Percentiles rank a stretch among this genome's conserved stretches.
phyloP scores from a whole-genome alignment of 805 yeast genomes.

The Ogataea nakhonphanomensis region DNA sequence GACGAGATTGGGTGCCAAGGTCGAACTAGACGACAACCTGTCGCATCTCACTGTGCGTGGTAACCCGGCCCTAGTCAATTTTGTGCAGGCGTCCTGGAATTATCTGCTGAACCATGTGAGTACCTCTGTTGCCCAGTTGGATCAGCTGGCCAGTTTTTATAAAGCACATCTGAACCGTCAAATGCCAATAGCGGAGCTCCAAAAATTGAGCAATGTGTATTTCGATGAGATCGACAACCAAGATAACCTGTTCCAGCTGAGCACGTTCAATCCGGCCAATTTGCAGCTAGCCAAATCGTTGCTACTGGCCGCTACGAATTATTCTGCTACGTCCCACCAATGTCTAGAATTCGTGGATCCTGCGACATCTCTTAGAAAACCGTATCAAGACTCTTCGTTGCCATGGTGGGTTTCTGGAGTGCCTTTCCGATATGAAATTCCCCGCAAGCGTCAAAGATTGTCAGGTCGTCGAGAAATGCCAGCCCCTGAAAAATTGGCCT shows the following conservation, averaged over 20 bases:
- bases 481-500: constrained; percentile 17
- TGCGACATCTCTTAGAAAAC: constrained; percentile 8
- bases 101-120: constrained; percentile 28
- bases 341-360: constrained; percentile 10
- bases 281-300: constrained; percentile 27
- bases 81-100: constrained; percentile 35
- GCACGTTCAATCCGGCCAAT: constrained; percentile 27
- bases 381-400: constrained; percentile 22
- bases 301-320: constrained; percentile 29
- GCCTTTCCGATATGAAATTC: constrained; percentile 21
- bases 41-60: constrained; percentile 30
- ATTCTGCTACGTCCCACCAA: constrained; percentile 18
- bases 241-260: constrained; percentile 26
- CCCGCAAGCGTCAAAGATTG: constrained; percentile 13
- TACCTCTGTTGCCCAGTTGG: constrained; percentile 22
- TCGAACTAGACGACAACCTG: constrained; percentile 27
- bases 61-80: constrained; percentile 25
- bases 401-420: constrained; percentile 31
- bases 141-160: constrained; percentile 19
- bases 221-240: constrained; percentile 29
- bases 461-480: constrained; percentile 7
- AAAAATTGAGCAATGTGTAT: constrained; percentile 29
- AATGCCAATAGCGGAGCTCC: constrained; percentile 26
- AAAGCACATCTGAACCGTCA: constrained; percentile 14
- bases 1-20: constrained; percentile 34